These are phyloP conservation scores for Colletotrichum godetiae DNA, from an alignment of 2,329 filamentous ascomycete genomes.

Conservation along the genomic window DNA sequence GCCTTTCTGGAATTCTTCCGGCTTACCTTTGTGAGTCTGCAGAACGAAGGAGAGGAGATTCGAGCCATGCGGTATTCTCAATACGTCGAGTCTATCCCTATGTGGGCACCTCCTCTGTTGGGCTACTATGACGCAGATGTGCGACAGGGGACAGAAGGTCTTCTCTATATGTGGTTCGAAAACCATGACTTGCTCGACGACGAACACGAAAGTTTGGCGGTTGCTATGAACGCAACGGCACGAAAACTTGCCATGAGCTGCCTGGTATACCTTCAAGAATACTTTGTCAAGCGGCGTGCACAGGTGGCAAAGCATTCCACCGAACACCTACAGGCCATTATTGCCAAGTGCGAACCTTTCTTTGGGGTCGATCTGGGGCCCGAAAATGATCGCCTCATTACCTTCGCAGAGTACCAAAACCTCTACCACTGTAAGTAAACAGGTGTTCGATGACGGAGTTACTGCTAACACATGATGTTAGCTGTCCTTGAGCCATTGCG, in stretches of 20 bases:
- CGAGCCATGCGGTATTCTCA: constrained; percentile 43
- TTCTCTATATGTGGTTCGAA: constrained; percentile 55
- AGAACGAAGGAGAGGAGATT: constrained; percentile 41
- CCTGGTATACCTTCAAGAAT: constrained; percentile 58
- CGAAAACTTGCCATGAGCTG: constrained; percentile 56
- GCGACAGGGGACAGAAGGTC: constrained; percentile 53
- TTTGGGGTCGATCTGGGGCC: constrained; percentile 42
- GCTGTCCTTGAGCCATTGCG: constrained; percentile 61
- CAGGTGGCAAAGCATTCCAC: constrained; percentile 58
- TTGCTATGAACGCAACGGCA: constrained; percentile 49
- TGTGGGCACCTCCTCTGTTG: constrained; percentile 65
- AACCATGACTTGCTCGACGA: constrained; percentile 37
- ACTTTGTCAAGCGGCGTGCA: constrained; percentile 53
- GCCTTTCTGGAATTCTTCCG: constrained; percentile 60
- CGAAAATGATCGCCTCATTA: neutral
- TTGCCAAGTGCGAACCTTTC: constrained; percentile 55
- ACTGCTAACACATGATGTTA: constrained; percentile 35
- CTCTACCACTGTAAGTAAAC: constrained; percentile 52
- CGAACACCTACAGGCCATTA: constrained; percentile 52
- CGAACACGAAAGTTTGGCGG: constrained; percentile 44
- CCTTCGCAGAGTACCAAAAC: constrained; percentile 44
- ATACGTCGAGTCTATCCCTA: constrained; percentile 43
- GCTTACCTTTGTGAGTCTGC: constrained; percentile 43
- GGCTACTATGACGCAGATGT: constrained; percentile 57
- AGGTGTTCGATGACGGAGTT: neutral